Conservation (phyloP, 1,284 basidiomycete genomes). For the Violaceomyces palustris region DNA sequence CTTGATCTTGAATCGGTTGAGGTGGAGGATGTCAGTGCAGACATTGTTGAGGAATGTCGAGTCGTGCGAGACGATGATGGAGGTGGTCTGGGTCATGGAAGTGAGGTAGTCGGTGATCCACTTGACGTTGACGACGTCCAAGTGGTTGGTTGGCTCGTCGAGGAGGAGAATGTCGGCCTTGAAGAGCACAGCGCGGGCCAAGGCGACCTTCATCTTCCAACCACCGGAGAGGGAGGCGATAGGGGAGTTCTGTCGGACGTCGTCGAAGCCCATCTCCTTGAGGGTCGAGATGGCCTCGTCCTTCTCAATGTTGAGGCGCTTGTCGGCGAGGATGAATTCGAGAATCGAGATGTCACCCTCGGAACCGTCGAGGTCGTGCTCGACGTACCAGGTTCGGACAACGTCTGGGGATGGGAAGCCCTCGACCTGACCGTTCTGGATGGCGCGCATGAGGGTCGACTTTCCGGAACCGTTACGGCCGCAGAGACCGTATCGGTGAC, state of each 20-base stretch:
- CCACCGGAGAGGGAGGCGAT: conserved; percentile 52
- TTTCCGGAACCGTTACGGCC: conserved; percentile 53
- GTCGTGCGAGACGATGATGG: conserved; percentile 54
- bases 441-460: conserved; percentile 53
- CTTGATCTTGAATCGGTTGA: conserved; percentile 54
- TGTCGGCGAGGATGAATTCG: conserved; percentile 50
- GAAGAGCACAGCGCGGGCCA: conserved; percentile 52
- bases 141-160: conserved; percentile 53
- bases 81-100: conserved; percentile 40
- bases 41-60: conserved; percentile 52
- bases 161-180: conserved; percentile 53
- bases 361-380: conserved; percentile 53
- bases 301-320: conserved; percentile 43
- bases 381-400: conserved; percentile 53
- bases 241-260: conserved; percentile 45
- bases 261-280: conserved; percentile 52
- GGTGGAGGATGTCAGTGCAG: conserved; percentile 53
- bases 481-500: conserved; percentile 53
- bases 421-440: conserved; percentile 53
- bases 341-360: conserved; percentile 51
- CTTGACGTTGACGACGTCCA: conserved; percentile 53
- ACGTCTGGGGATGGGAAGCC: conserved; percentile 53
- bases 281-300: conserved; percentile 45
- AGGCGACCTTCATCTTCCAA: conserved; percentile 54
- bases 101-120: conserved; percentile 53